Conservation (phyloP, 1,284 basidiomycete genomes). For the Lignosus rhinocerotis region DNA sequence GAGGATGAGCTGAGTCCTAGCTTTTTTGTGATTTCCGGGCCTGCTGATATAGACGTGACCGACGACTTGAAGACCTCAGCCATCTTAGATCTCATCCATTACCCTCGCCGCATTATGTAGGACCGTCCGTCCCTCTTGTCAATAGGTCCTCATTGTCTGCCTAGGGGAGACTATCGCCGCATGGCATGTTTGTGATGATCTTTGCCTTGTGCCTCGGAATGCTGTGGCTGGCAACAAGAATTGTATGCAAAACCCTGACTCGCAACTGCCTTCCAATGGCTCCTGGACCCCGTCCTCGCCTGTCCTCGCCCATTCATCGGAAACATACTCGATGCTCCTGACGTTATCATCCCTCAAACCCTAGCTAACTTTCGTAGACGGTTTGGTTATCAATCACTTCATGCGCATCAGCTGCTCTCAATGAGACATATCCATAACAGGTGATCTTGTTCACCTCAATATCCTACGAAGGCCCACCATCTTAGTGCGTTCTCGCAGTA, state of each 20-base stretch:
- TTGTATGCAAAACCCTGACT: background rate
- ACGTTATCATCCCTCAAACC: background rate
- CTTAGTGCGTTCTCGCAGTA: slow-evolving; percentile 14
- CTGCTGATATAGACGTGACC: too few relatives aligned
- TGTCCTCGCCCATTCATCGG: background rate
- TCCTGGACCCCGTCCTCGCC: slow-evolving; percentile 3
- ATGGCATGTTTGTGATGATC: too few relatives aligned
- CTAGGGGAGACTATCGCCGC: too few relatives aligned
- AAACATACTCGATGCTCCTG: slow-evolving; percentile 1
- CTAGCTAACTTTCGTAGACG: background rate
- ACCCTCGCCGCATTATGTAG: too few relatives aligned
- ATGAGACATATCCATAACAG: background rate
- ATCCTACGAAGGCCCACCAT: slow-evolving; percentile 7
- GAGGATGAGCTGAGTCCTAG: too few relatives aligned
- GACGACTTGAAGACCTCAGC: too few relatives aligned
- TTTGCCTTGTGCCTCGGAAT: background rate
- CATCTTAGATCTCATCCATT: too few relatives aligned
- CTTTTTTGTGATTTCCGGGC: too few relatives aligned
- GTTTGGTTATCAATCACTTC: background rate
- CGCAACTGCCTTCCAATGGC: background rate
- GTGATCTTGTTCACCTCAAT: slow-evolving; percentile 16
- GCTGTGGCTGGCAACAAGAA: background rate
- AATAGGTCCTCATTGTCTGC: too few relatives aligned
- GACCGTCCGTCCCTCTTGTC: too few relatives aligned
- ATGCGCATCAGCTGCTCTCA: too few relatives aligned